phyloP scores from a whole-genome alignment of 129 eudicot species.

The Apium graveolens region DNA sequence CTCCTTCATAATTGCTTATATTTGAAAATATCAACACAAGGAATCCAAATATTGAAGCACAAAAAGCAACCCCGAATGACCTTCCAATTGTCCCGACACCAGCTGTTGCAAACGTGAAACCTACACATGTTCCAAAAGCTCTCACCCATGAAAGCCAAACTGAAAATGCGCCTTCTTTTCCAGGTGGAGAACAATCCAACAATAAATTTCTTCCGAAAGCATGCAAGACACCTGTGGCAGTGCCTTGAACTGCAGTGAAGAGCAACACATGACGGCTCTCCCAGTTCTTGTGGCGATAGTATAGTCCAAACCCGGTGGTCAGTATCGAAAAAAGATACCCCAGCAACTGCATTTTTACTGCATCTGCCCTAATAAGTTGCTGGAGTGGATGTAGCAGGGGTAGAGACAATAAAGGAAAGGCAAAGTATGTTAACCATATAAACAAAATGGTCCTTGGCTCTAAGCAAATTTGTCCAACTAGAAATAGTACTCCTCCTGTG shows the following conservation, averaged over 20 bases:
- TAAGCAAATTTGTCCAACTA: slow-evolving; percentile 44
- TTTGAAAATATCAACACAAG: slow-evolving; percentile 58
- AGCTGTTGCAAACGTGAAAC: slow-evolving; percentile 52
- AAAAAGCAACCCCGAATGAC: slow-evolving; percentile 57
- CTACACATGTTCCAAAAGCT: slow-evolving; percentile 56
- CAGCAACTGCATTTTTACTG: slow-evolving; percentile 71
- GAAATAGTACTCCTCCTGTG: slow-evolving; percentile 44
- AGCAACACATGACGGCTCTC: slow-evolving; percentile 27
- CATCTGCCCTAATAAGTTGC: slow-evolving; percentile 52
- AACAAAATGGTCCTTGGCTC: slow-evolving; percentile 27
- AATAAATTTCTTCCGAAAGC: slow-evolving; percentile 53
- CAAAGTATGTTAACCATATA: slow-evolving; percentile 52
- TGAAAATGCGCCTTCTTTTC: slow-evolving; percentile 67
- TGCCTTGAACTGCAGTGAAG: slow-evolving; percentile 45
- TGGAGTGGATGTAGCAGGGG: slow-evolving; percentile 60
- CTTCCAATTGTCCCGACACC: slow-evolving; percentile 34
- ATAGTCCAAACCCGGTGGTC: slow-evolving; percentile 61
- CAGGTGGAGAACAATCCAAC: slow-evolving; percentile 74
- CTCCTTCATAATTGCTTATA: slow-evolving; percentile 66
- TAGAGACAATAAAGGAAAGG: slow-evolving; percentile 46
- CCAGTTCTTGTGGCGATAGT: slow-evolving; percentile 43
- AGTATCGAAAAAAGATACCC: slow-evolving; percentile 48
- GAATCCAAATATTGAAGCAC: slow-evolving; percentile 44
- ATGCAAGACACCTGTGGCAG: slow-evolving; percentile 51
- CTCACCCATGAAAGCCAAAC: slow-evolving; percentile 79